Base-by-base conservation (phyloP, 306 rosid genomes). In the Cucurbita ficifolia region DNA sequence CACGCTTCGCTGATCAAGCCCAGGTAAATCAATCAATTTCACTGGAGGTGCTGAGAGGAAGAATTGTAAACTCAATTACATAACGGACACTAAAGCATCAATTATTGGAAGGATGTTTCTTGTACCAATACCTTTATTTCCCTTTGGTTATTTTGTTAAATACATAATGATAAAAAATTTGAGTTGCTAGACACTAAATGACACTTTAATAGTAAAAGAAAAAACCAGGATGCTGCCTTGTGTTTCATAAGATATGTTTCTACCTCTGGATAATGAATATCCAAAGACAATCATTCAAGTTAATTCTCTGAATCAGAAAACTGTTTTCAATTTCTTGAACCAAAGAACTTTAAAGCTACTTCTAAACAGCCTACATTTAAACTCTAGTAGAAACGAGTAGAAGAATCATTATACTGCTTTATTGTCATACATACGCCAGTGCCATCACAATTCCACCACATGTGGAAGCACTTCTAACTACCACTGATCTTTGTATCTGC, bases 11-110 rank as follows among this genome's bases (percentile, higher is more conserved):
- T 91, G 97, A 84, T 91, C 99, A 76, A 94, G 83, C 76, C 99
- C 99, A 42, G 99, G 99, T 79, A 94, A 88, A 89, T 94, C 99
- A 77, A 94, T 78, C 87, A 94, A 84, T 77, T 89, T 94, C 76
- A 94, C 85, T 19, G 99, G 80, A 36, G 99, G 99, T 35, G 99
- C 99, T 91, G 97, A 75, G 95, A 75, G 56, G 75, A 70, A 63
- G 54, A 78, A 80, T 42, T 76, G 67, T 79, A 72, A 77, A 64
- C 39, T 18, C 53, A 39, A 42, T 35, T 16, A 78, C 7, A 46
- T 10, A 68, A 68, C 42, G 13, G 39, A 68, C 18, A 68, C 39
- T 6, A 45, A 68, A 45, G 17, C 12, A 46, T 68, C 7, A 13
- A 22, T 22, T 68, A 21, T 7, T 46, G 11, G 38, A 43, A 65